These are phyloP conservation scores for Solanum infundibuliforme DNA, from an alignment of 257 asterid genomes.

Conservation along the genomic window DNA sequence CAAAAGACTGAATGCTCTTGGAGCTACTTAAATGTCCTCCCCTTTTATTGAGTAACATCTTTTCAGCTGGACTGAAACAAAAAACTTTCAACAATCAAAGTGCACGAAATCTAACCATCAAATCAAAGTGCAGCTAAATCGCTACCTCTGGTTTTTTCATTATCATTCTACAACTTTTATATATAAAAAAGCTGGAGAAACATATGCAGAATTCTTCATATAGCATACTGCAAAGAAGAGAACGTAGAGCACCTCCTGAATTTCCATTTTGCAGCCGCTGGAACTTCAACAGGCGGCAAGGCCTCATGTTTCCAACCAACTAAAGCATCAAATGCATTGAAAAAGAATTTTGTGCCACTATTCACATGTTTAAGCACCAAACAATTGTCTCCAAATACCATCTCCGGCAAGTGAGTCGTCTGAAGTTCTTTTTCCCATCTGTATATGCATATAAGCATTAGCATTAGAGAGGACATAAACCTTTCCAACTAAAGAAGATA, in stretches of 20 bases:
- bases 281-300: constrained; percentile 95
- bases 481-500: not conserved
- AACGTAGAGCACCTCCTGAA: constrained; percentile 41
- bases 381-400: constrained; percentile 89
- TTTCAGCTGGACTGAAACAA: not conserved
- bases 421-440: constrained; percentile 95
- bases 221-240: not conserved
- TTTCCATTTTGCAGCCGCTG: constrained; percentile 97
- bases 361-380: constrained; percentile 58
- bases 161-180: not conserved
- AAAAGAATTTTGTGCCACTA: constrained; percentile 59
- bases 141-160: not conserved
- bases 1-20: not conserved
- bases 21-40: not conserved
- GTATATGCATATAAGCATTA: constrained; percentile 7
- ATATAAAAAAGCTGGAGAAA: not conserved
- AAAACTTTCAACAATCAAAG: not conserved
- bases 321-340: constrained; percentile 88
- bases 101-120: not conserved
- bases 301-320: constrained; percentile 84
- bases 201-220: not conserved
- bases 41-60: not conserved
- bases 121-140: not conserved
- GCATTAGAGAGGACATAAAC: not conserved
- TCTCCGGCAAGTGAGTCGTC: constrained; percentile 89